These are phyloP conservation scores for Przewalskia tangutica DNA, from an alignment of 257 asterid genomes.

Conservation along the genomic window DNA sequence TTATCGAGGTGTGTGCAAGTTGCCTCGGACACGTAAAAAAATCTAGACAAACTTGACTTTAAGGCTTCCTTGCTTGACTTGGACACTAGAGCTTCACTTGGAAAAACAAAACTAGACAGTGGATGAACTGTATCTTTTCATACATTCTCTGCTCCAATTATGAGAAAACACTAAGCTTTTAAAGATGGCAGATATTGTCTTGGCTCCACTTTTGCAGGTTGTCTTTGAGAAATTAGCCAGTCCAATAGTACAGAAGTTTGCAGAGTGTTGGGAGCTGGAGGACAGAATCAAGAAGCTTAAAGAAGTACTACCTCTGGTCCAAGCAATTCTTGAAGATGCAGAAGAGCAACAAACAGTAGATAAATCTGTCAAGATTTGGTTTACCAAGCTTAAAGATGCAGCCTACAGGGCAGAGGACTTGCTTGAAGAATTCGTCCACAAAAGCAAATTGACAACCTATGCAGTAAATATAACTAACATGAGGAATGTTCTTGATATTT, in stretches of 20 bases:
- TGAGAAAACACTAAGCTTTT: neutral
- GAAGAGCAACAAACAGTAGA: conserved; percentile 11
- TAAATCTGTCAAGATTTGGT: conserved; percentile 8
- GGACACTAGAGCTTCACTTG: neutral
- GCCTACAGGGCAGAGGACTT: conserved; percentile 11
- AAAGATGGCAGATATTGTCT: conserved; percentile 14
- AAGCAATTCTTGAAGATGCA: conserved; percentile 11
- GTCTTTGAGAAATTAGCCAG: conserved; percentile 14
- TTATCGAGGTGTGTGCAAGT: too few relatives aligned
- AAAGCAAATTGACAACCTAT: neutral
- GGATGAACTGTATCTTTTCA: neutral
- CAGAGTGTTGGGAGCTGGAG: neutral
- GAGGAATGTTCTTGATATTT: conserved; percentile 3
- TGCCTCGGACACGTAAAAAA: too few relatives aligned
- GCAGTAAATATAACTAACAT: neutral
- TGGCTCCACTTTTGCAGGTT: conserved; percentile 17
- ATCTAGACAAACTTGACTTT: neutral
- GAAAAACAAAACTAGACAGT: neutral
- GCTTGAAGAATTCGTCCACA: conserved; percentile 6
- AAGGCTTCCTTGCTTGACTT: neutral
- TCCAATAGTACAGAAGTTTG: conserved; percentile 7
- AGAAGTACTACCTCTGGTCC: conserved; percentile 2
- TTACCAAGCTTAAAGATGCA: conserved; percentile 5
- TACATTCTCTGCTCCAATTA: neutral
- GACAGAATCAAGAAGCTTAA: conserved; percentile 8